A percentile compares a stretch with the other conserved stretches of the same genome.
phyloP scores from a whole-genome alignment of 2,329 filamentous ascomycete genomes.

The Fusarium sp. region DNA sequence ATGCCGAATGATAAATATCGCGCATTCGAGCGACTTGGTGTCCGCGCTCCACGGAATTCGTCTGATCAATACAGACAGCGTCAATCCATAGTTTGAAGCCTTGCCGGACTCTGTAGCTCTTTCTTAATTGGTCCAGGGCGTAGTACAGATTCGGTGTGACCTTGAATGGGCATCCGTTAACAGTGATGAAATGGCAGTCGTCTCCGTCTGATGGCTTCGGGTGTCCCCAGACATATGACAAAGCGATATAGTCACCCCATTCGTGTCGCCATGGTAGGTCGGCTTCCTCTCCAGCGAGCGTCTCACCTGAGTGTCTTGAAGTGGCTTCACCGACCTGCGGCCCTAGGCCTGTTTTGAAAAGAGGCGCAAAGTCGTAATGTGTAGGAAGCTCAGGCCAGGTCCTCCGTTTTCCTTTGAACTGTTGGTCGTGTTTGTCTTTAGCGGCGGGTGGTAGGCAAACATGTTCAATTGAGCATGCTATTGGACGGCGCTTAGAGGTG shows the following conservation, averaged over 20 bases:
- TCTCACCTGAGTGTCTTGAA: too few species aligned
- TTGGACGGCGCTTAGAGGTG: neutral
- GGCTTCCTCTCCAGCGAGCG: neutral
- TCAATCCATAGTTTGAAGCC: conserved; percentile 11
- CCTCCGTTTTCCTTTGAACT: neutral
- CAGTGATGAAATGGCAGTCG: neutral
- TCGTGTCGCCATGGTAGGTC: neutral
- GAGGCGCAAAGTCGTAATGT: neutral
- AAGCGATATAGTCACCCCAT: conserved; percentile 10
- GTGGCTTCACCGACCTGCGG: fast-evolving
- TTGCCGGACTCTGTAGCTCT: neutral
- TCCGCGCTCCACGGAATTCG: neutral
- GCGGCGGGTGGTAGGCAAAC: neutral
- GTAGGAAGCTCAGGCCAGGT: neutral
- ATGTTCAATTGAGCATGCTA: neutral
- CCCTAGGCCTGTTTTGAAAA: neutral
- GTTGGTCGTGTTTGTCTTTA: too few species aligned
- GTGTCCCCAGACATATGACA: conserved; percentile 1
- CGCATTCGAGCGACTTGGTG: neutral
- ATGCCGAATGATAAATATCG: conserved; percentile 9
- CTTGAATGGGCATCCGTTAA: neutral
- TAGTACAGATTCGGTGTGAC: neutral
- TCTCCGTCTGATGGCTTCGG: neutral
- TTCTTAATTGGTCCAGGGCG: neutral
- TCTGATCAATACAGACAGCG: conserved; percentile 5